A percentile compares a stretch with the other conserved stretches of the same genome.
These are phyloP conservation scores for Nematocida ironsii DNA, from an alignment of 371 early-diverging fungal species.

Conservation along the genomic window DNA sequence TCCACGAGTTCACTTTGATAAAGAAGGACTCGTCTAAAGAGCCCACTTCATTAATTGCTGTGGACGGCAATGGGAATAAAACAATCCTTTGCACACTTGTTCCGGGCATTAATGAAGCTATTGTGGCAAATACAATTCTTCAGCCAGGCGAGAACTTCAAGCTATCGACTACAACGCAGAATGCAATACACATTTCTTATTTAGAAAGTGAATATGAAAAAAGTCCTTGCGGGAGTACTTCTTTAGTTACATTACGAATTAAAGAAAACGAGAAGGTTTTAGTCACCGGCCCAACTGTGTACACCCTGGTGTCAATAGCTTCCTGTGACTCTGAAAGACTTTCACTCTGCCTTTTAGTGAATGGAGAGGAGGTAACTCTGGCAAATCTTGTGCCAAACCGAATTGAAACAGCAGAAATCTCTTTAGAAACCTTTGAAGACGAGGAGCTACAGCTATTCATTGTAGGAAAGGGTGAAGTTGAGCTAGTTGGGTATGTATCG, in stretches of 20 bases:
- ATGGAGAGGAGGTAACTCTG: conserved; percentile 42
- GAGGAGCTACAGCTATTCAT: conserved; percentile 30
- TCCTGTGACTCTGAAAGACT: conserved; percentile 9
- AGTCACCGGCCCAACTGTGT: conserved; percentile 9
- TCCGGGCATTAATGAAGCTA: conserved; percentile 28
- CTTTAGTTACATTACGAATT: conserved; percentile 16
- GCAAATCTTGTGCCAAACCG: conserved; percentile 28
- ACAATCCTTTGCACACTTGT: conserved; percentile 29
- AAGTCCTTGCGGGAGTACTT: neutral
- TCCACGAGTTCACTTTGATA: conserved; percentile 13
- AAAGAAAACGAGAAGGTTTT: conserved; percentile 18
- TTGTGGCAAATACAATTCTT: conserved; percentile 13
- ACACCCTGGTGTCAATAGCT: conserved; percentile 10
- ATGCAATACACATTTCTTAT: conserved; percentile 17
- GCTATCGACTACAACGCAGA: conserved; percentile 10
- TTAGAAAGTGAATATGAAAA: conserved; percentile 12
- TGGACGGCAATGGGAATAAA: conserved; percentile 38
- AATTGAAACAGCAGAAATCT: conserved; percentile 46
- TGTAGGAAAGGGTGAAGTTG: conserved; percentile 53
- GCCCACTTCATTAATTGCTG: conserved; percentile 10
- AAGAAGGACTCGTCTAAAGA: neutral
- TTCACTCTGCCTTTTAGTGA: conserved; percentile 39
- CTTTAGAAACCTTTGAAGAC: conserved; percentile 25
- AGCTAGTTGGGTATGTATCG: conserved; percentile 20
- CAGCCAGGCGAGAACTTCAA: conserved; percentile 28